Percentiles rank a stretch among this genome's conserved stretches.
Evolutionary conservation across 208 protist genomes (phyloP).

Genomic region (Balamuthia mandrillaris): DNA sequence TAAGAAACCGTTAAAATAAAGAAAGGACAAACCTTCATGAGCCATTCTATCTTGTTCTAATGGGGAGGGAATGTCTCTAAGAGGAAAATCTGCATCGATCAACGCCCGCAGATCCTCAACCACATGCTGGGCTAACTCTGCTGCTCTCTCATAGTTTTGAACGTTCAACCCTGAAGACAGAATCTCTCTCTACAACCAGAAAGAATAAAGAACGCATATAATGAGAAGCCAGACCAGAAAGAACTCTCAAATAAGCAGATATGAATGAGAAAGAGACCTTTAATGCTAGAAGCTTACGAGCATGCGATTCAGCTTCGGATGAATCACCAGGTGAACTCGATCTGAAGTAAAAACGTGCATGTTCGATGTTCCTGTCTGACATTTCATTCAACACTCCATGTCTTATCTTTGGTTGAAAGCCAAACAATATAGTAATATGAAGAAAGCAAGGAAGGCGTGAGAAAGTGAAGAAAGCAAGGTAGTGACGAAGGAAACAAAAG

Average conservation of each 20-base stretch:
- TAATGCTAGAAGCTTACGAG: neutral
- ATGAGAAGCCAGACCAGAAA: neutral
- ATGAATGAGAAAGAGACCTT: too few relatives aligned
- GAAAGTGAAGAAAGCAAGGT: too few relatives aligned
- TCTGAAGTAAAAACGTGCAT: slow-evolving; percentile 1
- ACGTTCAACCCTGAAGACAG: neutral
- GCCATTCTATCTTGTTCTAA: neutral
- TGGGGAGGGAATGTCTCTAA: neutral
- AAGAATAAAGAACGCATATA: neutral
- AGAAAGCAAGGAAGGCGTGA: too few relatives aligned
- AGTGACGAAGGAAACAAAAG: neutral
- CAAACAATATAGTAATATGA: too few relatives aligned
- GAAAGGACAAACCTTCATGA: too few relatives aligned
- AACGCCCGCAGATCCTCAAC: neutral
- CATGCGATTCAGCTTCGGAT: neutral
- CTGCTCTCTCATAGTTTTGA: neutral
- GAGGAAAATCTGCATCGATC: slow-evolving; percentile 26
- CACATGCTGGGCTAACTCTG: neutral
- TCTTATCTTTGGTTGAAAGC: neutral
- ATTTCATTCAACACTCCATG: neutral
- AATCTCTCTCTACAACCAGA: neutral
- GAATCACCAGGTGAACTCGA: neutral
- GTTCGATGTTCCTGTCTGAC: neutral
- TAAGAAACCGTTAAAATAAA: too few relatives aligned
- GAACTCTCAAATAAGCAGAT: neutral